A percentile compares a stretch with the other conserved stretches of the same genome.
Evolutionary conservation across 2,329 filamentous ascomycete species (phyloP).

Genomic region (Aphanocladium album): DNA sequence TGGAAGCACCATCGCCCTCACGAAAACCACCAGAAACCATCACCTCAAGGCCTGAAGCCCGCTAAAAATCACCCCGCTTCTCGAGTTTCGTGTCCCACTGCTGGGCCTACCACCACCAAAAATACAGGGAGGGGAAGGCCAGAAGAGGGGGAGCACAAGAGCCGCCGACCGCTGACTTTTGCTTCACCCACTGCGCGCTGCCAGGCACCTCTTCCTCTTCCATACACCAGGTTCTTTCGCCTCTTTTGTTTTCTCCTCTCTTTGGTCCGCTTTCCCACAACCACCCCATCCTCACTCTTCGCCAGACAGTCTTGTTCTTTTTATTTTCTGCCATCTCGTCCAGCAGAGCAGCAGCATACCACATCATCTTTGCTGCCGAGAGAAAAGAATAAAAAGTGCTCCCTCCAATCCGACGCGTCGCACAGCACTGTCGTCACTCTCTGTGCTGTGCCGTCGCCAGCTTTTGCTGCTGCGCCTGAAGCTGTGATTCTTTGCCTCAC

Average conservation of each 20-base stretch:
- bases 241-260: constrained; percentile 14
- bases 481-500: constrained; percentile 21
- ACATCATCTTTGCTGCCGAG: neutral
- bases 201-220: constrained; percentile 16
- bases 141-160: neutral
- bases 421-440: constrained; percentile 16
- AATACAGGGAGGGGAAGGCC: neutral
- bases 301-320: constrained; percentile 10
- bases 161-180: neutral
- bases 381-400: neutral
- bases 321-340: neutral
- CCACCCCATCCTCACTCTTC: constrained; percentile 6
- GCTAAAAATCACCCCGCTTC: constrained; percentile 1
- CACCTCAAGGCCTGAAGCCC: neutral
- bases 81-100: neutral
- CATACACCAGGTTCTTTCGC: constrained; percentile 17
- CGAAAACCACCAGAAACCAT: neutral
- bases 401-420: constrained; percentile 17
- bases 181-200: neutral
- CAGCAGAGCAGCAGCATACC: neutral
- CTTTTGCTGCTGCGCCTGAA: constrained; percentile 17
- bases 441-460: constrained; percentile 22
- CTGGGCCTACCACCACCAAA: neutral
- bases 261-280: neutral
- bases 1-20: neutral